Evolutionary conservation across 345 rosid genomes (phyloP).

Genomic region (Arabis alpina): DNA sequence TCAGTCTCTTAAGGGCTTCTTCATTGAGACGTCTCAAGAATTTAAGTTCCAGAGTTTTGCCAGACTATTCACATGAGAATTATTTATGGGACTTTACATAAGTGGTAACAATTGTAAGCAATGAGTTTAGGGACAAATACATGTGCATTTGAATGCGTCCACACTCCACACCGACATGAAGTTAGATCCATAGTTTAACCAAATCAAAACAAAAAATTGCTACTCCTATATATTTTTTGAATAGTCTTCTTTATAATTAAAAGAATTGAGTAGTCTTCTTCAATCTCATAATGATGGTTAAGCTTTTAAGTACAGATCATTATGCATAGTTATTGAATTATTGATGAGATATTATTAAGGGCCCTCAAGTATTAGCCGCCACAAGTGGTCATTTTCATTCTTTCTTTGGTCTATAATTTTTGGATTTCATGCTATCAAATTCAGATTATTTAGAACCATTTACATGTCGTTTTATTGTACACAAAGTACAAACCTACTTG

Average conservation of each 20-base stretch:
- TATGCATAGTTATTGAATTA: conserved; percentile 34
- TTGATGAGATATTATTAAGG: conserved; percentile 27
- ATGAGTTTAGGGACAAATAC: conserved; percentile 28
- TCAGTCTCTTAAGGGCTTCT: neutral
- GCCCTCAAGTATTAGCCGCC: conserved; percentile 31
- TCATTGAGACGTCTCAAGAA: conserved; percentile 11
- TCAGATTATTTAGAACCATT: conserved; percentile 11
- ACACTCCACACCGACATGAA: conserved; percentile 40
- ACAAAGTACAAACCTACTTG: neutral
- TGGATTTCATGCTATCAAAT: neutral
- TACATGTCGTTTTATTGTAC: conserved; percentile 13
- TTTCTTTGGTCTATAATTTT: conserved; percentile 1
- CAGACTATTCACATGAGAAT: conserved; percentile 8
- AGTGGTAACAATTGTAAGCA: neutral
- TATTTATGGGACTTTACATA: conserved; percentile 18
- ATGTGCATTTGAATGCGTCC: conserved; percentile 37
- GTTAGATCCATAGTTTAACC: conserved; percentile 26
- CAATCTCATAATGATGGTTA: conserved; percentile 24
- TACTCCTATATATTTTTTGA: neutral
- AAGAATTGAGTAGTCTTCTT: conserved; percentile 20
- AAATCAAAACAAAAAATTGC: neutral
- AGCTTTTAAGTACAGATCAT: conserved; percentile 33
- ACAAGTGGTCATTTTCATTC: conserved; percentile 7
- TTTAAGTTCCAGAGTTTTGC: conserved; percentile 21
- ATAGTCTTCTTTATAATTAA: neutral